Evolutionary conservation across 1,284 basidiomycete genomes (phyloP), one percentile per base, ranked within the genome.

Genomic region (Bondarzewia mesenterica): DNA sequence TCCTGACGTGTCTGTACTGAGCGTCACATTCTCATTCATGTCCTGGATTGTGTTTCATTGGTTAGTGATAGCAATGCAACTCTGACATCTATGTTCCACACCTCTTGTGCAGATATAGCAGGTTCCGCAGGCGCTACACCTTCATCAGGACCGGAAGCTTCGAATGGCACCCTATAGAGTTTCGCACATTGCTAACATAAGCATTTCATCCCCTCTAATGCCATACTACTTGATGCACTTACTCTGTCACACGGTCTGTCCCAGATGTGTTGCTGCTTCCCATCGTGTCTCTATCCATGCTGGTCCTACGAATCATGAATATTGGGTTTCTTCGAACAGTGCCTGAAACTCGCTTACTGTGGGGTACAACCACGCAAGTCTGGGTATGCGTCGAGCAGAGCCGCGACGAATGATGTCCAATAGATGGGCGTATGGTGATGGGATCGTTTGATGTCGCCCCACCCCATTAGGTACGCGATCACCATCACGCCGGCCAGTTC

Each of bases 401-500:
- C 37, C 16, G 8, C n/a, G 15, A 39, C 37, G 12, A 42, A 58
- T 10, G 51, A 50, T 35, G 57, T 52, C 67, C 64, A 69, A 47
- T 63, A 66, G 5, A 70, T 59, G 0, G 56, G 46, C 0, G 49
- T 45, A 46, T 64, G 70, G 8, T 32, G 22, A 49, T 70, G 67
- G 0, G 68, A 70, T 2, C 42, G 21, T 42, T 55, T 64, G 0
- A 51, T 49, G 39, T 69, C 66, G 0, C 65, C 65, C 63, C 59
- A 64, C 3, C 61, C 63, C 65, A 67, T 65, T 5, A 68, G 47
- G 52, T 65, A 64, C 20, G 56, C 56, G 0, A 70, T 61, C 0
- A 69, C 62, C 56, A 66, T 58, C 0, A 65, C 62, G 0, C 54
- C 64, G 12, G 60, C 53, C 0, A 71, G 43, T 46, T 72, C 69